phyloP scores from a whole-genome alignment of 2,329 filamentous ascomycete species.

The Fusarium goolgardi region DNA sequence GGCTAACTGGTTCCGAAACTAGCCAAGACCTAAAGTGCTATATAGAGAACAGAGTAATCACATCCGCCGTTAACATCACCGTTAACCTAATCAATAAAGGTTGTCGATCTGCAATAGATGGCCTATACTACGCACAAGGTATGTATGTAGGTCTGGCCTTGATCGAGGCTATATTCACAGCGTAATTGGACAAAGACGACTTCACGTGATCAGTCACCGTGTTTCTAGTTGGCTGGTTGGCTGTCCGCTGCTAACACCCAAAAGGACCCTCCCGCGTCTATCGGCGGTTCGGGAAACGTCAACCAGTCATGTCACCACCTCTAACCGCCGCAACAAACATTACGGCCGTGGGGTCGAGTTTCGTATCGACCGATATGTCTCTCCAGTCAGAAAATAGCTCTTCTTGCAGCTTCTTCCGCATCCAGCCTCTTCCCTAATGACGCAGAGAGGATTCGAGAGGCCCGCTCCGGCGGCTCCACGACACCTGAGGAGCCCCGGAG shows the following conservation, averaged over 20 bases:
- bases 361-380: slow-evolving; percentile 24
- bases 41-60: slow-evolving; percentile 12
- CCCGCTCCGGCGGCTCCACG: slow-evolving; percentile 37
- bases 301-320: slow-evolving; percentile 42
- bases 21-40: slow-evolving; percentile 13
- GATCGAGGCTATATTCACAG: slow-evolving; percentile 30
- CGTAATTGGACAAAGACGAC: slow-evolving; percentile 16
- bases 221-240: slow-evolving; percentile 34
- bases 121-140: slow-evolving; percentile 2
- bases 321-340: slow-evolving; percentile 44
- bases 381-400: slow-evolving; percentile 32
- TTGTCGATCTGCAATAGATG: slow-evolving; percentile 26
- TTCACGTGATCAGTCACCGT: slow-evolving; percentile 28
- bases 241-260: slow-evolving; percentile 28
- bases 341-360: slow-evolving; percentile 29
- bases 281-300: slow-evolving; percentile 32
- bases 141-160: slow-evolving; percentile 5
- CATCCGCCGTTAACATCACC: slow-evolving; percentile 8
- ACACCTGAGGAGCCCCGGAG: slow-evolving; percentile 19
- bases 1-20: slow-evolving; percentile 28
- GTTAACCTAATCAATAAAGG: slow-evolving; percentile 20
- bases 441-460: slow-evolving; percentile 21
- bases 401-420: slow-evolving; percentile 22
- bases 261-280: slow-evolving; percentile 33
- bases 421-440: slow-evolving; percentile 28